Evolutionary conservation across 2,329 filamentous ascomycete genomes (phyloP).

Genomic region (Akanthomyces muscarius): DNA sequence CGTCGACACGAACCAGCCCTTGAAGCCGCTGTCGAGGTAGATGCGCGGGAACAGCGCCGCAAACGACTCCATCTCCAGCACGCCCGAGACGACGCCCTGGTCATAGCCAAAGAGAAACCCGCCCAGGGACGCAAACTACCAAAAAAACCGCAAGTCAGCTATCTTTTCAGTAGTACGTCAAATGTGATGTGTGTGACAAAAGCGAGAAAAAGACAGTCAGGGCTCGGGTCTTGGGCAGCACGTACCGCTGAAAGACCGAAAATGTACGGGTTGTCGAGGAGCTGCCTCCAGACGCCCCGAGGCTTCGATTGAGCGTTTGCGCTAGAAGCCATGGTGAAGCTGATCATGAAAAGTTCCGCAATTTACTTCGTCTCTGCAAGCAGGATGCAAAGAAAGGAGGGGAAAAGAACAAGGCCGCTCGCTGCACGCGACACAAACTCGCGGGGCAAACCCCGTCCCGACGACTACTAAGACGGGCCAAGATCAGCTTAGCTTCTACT

Average conservation of each 20-base stretch:
- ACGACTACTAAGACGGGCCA: neutral
- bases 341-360: too few relatives aligned
- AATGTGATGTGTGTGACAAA: too few relatives aligned
- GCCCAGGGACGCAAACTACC: slow-evolving; percentile 32
- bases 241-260: slow-evolving; percentile 41
- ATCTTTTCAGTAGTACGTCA: neutral
- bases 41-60: slow-evolving; percentile 29
- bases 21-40: slow-evolving; percentile 41
- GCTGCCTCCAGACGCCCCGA: slow-evolving; percentile 24
- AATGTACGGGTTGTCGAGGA: slow-evolving; percentile 40
- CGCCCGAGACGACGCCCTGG: slow-evolving; percentile 45
- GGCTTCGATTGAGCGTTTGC: neutral
- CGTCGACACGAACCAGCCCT: slow-evolving; percentile 51
- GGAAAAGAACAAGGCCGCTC: neutral
- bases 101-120: slow-evolving; percentile 48
- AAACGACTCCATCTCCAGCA: slow-evolving; percentile 44
- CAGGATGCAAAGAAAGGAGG: neutral
- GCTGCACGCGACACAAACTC: slow-evolving; percentile 2
- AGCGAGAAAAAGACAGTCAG: neutral
- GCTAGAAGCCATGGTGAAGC: neutral
- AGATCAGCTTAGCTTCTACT: neutral
- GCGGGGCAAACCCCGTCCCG: neutral
- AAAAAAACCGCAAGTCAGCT: neutral
- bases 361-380: neutral
- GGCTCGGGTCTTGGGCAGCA: neutral